These are phyloP conservation scores for Platanthera guangdongensis DNA, from an alignment of 106 monocot genomes.

Conservation along the genomic window DNA sequence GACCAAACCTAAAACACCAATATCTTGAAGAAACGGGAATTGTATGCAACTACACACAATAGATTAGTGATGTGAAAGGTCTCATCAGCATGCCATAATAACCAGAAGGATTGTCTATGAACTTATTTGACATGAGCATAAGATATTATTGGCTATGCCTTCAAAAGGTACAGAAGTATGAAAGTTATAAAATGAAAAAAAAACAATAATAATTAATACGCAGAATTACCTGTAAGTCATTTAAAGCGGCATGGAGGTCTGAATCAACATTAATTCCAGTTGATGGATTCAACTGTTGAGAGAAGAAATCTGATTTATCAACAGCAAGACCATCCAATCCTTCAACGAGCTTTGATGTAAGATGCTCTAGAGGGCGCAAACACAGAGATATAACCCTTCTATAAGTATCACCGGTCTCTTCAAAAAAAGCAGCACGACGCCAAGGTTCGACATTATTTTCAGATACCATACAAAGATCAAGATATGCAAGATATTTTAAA, in stretches of 20 bases:
- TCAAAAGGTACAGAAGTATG: not conserved
- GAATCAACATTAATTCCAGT: slow-evolving; percentile 22
- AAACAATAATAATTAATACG: not conserved
- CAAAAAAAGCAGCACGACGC: slow-evolving; percentile 92
- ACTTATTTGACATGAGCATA: not conserved
- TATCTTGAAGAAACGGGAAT: not conserved
- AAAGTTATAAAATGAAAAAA: not conserved
- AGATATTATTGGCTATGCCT: slow-evolving; percentile 3
- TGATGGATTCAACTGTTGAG: slow-evolving; percentile 42
- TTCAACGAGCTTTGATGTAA: slow-evolving; percentile 52
- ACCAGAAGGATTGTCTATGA: not conserved
- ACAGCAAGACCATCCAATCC: slow-evolving; percentile 46
- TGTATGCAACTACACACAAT: not conserved
- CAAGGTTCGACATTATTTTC: slow-evolving; percentile 83
- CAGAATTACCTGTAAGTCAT: slow-evolving; percentile 68
- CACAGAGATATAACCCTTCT: slow-evolving; percentile 56
- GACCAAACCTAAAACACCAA: not conserved
- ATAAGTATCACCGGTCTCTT: slow-evolving; percentile 89
- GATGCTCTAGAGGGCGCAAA: slow-evolving; percentile 79
- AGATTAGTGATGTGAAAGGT: not conserved
- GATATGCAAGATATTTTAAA: slow-evolving; percentile 80
- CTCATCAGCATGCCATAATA: not conserved
- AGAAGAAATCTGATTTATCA: slow-evolving; percentile 54
- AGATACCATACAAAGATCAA: slow-evolving; percentile 70
- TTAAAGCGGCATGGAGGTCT: slow-evolving; percentile 51